Percentiles rank a stretch among this genome's conserved stretches.
Evolutionary conservation across 1,139 yeast species (phyloP).

Genomic region (Sugiyamaella paludigena): DNA sequence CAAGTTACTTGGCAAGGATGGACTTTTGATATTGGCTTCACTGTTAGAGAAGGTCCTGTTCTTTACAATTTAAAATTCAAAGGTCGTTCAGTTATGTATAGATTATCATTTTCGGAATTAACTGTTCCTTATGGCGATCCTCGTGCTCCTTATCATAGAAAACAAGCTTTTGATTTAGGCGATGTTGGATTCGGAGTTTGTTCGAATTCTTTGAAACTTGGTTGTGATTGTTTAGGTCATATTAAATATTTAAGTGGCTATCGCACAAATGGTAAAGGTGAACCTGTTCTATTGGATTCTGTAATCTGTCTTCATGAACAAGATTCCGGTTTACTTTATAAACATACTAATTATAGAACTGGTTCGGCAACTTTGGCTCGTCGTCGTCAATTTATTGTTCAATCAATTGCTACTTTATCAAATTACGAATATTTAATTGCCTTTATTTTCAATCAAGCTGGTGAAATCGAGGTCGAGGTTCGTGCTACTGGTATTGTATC

Average conservation of each 20-base stretch:
- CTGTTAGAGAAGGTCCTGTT: slow-evolving; percentile 82
- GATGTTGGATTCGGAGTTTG: slow-evolving; percentile 86
- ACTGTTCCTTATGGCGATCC: slow-evolving; percentile 83
- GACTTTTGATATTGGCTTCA: slow-evolving; percentile 75
- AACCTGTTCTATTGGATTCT: slow-evolving; percentile 65
- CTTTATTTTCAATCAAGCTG: slow-evolving; percentile 82
- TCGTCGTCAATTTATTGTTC: slow-evolving; percentile 67
- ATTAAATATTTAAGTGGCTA: slow-evolving; percentile 78
- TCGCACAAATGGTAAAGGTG: slow-evolving; percentile 64
- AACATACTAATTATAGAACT: slow-evolving; percentile 83
- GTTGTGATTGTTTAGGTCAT: slow-evolving; percentile 84
- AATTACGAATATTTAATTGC: slow-evolving; percentile 82
- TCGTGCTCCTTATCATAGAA: slow-evolving; percentile 76
- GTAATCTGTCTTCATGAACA: slow-evolving; percentile 85
- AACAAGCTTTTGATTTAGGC: slow-evolving; percentile 83
- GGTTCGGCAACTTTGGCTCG: slow-evolving; percentile 74
- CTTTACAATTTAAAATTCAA: slow-evolving; percentile 69
- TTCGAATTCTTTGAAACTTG: slow-evolving; percentile 73
- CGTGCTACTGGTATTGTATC: slow-evolving; percentile 73
- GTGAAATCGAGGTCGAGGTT: slow-evolving; percentile 73
- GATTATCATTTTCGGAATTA: slow-evolving; percentile 78
- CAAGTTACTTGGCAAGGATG: slow-evolving; percentile 75
- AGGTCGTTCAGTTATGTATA: slow-evolving; percentile 62
- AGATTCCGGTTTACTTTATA: slow-evolving; percentile 73
- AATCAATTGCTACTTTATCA: slow-evolving; percentile 82